Evolutionary conservation across 345 rosid species (phyloP).

Genomic region (Chamaenerion angustifolium): DNA sequence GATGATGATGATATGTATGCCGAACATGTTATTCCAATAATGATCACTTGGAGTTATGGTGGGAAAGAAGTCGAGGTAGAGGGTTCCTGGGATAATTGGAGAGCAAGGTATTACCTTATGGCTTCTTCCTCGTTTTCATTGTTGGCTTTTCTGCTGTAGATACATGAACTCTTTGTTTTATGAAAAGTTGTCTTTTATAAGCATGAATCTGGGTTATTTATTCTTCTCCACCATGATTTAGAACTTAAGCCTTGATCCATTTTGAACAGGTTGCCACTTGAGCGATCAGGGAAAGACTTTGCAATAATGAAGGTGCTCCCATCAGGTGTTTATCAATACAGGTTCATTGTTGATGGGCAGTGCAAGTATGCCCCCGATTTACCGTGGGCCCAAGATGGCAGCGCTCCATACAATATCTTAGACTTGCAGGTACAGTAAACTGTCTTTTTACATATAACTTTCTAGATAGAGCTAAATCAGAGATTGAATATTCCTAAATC

Average conservation of each 20-base stretch:
- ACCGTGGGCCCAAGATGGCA: slow-evolving; percentile 76
- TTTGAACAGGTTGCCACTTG: slow-evolving; percentile 63
- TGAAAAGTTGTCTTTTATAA: too few relatives aligned
- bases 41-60: slow-evolving; percentile 87
- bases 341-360: slow-evolving; percentile 89
- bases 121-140: neutral
- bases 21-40: slow-evolving; percentile 78
- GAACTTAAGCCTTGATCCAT: too few relatives aligned
- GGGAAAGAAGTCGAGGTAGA: slow-evolving; percentile 79
- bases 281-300: slow-evolving; percentile 91
- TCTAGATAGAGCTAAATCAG: too few relatives aligned
- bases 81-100: slow-evolving; percentile 99
- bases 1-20: slow-evolving; percentile 38
- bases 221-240: too few relatives aligned
- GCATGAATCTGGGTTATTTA: too few relatives aligned
- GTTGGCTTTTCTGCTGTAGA: neutral
- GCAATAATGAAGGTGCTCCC: slow-evolving; percentile 91
- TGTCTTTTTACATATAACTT: too few relatives aligned
- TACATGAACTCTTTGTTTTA: too few relatives aligned
- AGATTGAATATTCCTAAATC: too few relatives aligned
- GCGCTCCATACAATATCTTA: slow-evolving; percentile 69
- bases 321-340: slow-evolving; percentile 85
- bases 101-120: slow-evolving; percentile 31
- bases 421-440: slow-evolving; percentile 58
- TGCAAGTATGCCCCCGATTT: slow-evolving; percentile 74